A percentile compares a stretch with the other conserved stretches of the same genome.
These are phyloP conservation scores for Dissophora ornata DNA, from an alignment of 192 early-diverging fungal genomes.

Conservation along the genomic window DNA sequence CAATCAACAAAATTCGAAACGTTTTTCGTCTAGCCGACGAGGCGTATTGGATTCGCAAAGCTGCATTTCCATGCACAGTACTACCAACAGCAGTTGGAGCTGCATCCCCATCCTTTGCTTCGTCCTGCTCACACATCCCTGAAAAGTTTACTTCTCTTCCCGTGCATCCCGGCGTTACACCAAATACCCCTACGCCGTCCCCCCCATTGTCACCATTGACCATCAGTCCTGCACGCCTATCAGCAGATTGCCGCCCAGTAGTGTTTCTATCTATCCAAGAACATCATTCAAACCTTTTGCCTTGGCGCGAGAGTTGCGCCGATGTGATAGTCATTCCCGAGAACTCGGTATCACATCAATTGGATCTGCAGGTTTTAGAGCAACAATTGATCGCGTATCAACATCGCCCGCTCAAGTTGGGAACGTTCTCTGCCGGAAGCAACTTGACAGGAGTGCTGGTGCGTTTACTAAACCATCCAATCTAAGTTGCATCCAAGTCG, in stretches of 20 bases:
- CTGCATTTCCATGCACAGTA: too few species aligned
- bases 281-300: slow-evolving; percentile 60
- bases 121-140: not conserved
- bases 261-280: slow-evolving; percentile 60
- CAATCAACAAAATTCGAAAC: slow-evolving; percentile 35
- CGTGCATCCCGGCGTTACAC: too few species aligned
- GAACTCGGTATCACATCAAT: slow-evolving; percentile 5
- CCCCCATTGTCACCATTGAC: too few species aligned
- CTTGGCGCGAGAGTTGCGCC: slow-evolving; percentile 56
- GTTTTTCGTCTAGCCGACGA: slow-evolving; percentile 37
- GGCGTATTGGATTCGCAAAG: slow-evolving; percentile 36
- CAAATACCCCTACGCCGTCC: too few species aligned
- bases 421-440: slow-evolving; percentile 56
- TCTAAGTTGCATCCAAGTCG: too few species aligned
- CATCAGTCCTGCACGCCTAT: too few species aligned
- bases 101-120: not conserved
- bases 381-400: slow-evolving; percentile 25
- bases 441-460: slow-evolving; percentile 58
- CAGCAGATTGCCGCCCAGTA: slow-evolving; percentile 23
- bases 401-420: slow-evolving; percentile 38
- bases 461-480: too few species aligned
- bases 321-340: slow-evolving; percentile 53
- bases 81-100: not conserved
- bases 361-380: slow-evolving; percentile 43
- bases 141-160: too few species aligned